A percentile compares a stretch with the other conserved stretches of the same genome.
These are phyloP conservation scores for Brassica incana DNA, from an alignment of 345 rosid genomes.

Conservation along the genomic window DNA sequence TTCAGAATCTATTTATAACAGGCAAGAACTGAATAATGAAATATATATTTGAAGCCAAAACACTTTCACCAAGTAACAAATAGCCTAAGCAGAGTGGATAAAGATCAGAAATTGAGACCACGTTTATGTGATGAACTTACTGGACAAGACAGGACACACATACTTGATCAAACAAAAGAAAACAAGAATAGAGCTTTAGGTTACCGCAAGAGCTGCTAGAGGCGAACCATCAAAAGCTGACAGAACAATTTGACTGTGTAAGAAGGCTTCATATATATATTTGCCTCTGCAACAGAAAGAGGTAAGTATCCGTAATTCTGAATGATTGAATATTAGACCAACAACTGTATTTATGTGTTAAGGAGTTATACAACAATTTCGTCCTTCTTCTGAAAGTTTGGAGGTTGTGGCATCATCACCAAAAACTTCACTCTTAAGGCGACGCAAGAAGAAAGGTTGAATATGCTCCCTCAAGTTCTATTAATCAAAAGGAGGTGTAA, in stretches of 20 bases:
- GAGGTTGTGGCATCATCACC: slow-evolving; percentile 52
- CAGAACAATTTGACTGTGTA: slow-evolving; percentile 85
- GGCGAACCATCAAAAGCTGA: slow-evolving; percentile 98
- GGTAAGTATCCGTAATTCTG: slow-evolving; percentile 7
- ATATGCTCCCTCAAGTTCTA: slow-evolving; percentile 89
- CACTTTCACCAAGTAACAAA: slow-evolving; percentile 1
- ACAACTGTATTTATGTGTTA: neutral
- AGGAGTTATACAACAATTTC: slow-evolving; percentile 70
- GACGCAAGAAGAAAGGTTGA: slow-evolving; percentile 91
- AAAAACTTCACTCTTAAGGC: slow-evolving; percentile 86
- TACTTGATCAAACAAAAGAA: slow-evolving; percentile 3
- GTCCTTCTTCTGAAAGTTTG: slow-evolving; percentile 81
- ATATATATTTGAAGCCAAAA: neutral
- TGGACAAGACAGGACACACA: slow-evolving; percentile 2
- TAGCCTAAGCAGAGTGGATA: slow-evolving; percentile 5
- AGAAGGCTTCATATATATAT: slow-evolving; percentile 78
- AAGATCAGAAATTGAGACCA: slow-evolving; percentile 13
- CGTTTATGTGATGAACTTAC: neutral
- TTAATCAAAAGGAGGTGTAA: neutral
- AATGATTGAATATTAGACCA: slow-evolving; percentile 18
- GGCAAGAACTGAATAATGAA: slow-evolving; percentile 10
- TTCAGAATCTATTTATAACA: slow-evolving; percentile 70
- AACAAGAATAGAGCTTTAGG: slow-evolving; percentile 5
- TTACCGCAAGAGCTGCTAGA: slow-evolving; percentile 93
- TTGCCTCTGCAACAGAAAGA: slow-evolving; percentile 59